Conservation (phyloP, 2,329 filamentous ascomycete species). For the Colletotrichum sp. region DNA sequence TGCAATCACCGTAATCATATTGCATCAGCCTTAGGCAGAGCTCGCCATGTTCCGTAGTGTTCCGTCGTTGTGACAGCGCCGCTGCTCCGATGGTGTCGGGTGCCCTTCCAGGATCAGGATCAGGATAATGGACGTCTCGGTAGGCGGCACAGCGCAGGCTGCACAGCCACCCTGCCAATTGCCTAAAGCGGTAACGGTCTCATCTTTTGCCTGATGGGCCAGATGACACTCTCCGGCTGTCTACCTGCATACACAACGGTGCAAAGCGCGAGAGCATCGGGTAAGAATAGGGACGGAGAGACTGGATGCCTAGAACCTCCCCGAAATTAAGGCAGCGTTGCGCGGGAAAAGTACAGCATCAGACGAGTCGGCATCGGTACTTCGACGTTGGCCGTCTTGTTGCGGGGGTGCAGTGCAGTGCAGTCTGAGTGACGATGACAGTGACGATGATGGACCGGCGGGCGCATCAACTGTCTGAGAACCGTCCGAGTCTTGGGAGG, state of each 20-base stretch:
- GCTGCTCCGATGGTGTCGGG: not conserved
- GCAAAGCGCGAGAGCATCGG: not conserved
- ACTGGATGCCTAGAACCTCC: not conserved
- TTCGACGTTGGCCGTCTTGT: not conserved
- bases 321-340: accelerated
- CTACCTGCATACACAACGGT: not conserved
- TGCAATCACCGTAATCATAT: not conserved
- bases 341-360: not conserved
- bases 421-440: not conserved
- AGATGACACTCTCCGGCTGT: not conserved
- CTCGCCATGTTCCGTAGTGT: not conserved
- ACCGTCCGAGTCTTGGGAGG: not conserved
- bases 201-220: not conserved
- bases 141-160: not conserved
- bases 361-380: not conserved
- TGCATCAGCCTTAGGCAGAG: not conserved
- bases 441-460: not conserved
- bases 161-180: conserved; percentile 8
- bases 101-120: not conserved
- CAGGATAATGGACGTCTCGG: not conserved
- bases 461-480: not conserved
- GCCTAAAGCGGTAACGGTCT: conserved; percentile 5
- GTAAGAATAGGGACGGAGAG: not conserved
- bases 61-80: not conserved
- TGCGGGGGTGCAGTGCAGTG: not conserved